phyloP scores from a whole-genome alignment of 345 rosid species.

The Eucalyptus pauciflora region DNA sequence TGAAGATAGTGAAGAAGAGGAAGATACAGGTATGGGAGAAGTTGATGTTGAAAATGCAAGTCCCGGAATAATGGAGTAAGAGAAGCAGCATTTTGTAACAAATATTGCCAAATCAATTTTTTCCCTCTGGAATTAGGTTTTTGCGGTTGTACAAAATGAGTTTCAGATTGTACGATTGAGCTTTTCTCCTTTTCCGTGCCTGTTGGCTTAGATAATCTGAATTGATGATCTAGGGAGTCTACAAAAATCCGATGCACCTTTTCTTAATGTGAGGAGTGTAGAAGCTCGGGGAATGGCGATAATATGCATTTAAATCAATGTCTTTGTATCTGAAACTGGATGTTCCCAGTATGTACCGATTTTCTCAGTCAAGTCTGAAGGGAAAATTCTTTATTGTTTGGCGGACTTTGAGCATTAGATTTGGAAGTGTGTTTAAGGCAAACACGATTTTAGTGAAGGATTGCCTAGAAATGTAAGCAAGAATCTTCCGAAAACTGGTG shows the following conservation, averaged over 20 bases:
- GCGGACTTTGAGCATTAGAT: background rate
- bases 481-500: background rate
- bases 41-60: conserved; percentile 52
- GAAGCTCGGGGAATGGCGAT: background rate
- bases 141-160: background rate
- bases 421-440: background rate
- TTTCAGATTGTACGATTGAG: background rate
- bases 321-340: background rate
- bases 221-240: background rate
- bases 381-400: background rate
- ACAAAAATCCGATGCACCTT: background rate
- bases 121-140: background rate
- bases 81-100: background rate
- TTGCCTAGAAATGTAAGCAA: background rate
- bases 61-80: conserved; percentile 50
- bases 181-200: background rate
- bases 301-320: background rate
- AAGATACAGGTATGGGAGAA: conserved; percentile 92
- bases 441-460: background rate
- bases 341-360: background rate
- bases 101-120: background rate
- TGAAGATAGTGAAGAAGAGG: conserved; percentile 95
- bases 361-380: background rate
- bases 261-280: background rate
- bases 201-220: background rate